Evolutionary conservation across 2,329 filamentous ascomycete genomes (phyloP), one percentile per base, ranked within the genome.

Genomic region (Allantophomopsis lycopodina): DNA sequence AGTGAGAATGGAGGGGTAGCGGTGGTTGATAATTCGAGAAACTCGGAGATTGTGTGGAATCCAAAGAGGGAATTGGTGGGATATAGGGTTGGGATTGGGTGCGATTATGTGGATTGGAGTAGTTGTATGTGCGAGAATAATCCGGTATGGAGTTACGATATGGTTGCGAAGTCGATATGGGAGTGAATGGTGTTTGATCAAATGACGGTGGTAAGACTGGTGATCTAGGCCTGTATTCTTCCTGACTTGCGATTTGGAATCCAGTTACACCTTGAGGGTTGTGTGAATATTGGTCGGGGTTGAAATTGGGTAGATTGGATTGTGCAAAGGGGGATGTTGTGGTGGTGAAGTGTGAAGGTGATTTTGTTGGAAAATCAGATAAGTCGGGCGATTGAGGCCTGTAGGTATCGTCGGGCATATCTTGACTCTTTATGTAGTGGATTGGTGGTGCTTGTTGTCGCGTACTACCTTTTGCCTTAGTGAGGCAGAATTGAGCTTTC

Each of bases 341-440:
- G 38, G 15, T 21, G 35, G 7, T 30, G 40, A 14, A 28, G 15
- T 10, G 32, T 21, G 37, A 30, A 11, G 39, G 6, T 30, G 35
- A n/a, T 7, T n/a, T 21, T 15, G 49, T 41, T 14, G 49, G 40
- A 39, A 57, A 56, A 36, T 44, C 43, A 5, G 54, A 55, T 13
- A 57, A 48, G 42, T 57, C 54, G 43, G 55, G 55, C 32, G 53
- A 56, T 43, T 55, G 53, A 39, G 55, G 54, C 33, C 50, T 45
- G 48, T 56, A 57, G 32, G 52, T 54, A 48, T 46, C 43, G 42
- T 52, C 52, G 33, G 12, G 20, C 36, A 38, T 38, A 15, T 18
- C 18, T 23, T 34, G 32, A 17, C 16, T 14, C 32, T 34, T 14
- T 14, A 14, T 14, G 15, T 37, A 11, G 35, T 37, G 11, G 35